Conservation (phyloP, 2,329 filamentous ascomycete species). For the Penicillium sp. region DNA sequence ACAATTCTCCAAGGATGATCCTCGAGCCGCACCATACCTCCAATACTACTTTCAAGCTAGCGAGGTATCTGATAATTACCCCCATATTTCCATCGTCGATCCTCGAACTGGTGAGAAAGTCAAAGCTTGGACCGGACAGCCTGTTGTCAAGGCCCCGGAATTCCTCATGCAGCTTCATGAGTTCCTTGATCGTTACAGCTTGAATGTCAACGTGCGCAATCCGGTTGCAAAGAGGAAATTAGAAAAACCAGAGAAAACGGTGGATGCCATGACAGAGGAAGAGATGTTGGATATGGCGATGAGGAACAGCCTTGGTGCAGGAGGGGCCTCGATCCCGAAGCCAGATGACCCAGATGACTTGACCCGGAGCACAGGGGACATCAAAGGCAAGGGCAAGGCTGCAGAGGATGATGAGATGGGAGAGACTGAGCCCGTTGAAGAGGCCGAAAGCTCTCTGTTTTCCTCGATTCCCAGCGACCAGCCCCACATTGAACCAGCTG, state of each 20-base stretch:
- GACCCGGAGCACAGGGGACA: constrained; percentile 63
- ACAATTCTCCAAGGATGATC: constrained; percentile 86
- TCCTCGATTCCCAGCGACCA: constrained; percentile 67
- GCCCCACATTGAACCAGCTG: constrained; percentile 75
- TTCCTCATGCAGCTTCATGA: constrained; percentile 91
- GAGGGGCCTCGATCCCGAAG: constrained; percentile 49
- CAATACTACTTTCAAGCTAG: constrained; percentile 84
- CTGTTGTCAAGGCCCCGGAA: constrained; percentile 71
- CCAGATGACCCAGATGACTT: constrained; percentile 82
- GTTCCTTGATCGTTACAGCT: constrained; percentile 94
- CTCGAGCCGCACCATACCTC: constrained; percentile 74
- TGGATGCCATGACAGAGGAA: constrained; percentile 90
- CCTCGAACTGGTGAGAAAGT: constrained; percentile 95
- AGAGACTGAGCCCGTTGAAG: constrained; percentile 37
- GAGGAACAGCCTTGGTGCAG: constrained; percentile 74
- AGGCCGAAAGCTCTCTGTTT: constrained; percentile 55
- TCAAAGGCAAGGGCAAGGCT: constrained; percentile 52
- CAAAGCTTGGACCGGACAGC: constrained; percentile 88
- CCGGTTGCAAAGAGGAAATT: constrained; percentile 78
- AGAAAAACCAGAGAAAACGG: constrained; percentile 69
- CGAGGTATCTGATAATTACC: constrained; percentile 85
- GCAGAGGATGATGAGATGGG: constrained; percentile 38
- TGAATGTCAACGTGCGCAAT: constrained; percentile 86
- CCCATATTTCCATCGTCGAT: constrained; percentile 93
- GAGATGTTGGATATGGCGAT: constrained; percentile 95